Evolutionary conservation across 2,329 filamentous ascomycete genomes (phyloP).

Genomic region (Penicillium sp.): DNA sequence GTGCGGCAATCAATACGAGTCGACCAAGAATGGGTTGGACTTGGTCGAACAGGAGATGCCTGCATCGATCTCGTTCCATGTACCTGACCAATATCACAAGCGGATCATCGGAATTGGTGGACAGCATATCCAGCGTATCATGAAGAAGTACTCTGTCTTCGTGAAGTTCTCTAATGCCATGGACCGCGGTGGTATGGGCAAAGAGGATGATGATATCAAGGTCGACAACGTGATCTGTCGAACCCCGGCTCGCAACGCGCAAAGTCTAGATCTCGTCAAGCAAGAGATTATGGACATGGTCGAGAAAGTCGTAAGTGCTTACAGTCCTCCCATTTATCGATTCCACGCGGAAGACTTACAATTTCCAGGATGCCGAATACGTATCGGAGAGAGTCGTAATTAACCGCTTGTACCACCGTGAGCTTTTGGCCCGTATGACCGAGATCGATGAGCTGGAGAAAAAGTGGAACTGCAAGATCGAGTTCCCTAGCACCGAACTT

Average conservation of each 20-base stretch:
- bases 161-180: conserved; percentile 99
- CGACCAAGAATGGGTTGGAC: conserved; percentile 86
- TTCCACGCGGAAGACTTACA: neutral
- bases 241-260: conserved; percentile 92
- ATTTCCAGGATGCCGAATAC: conserved; percentile 80
- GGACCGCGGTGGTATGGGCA: conserved; percentile 89
- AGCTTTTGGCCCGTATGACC: conserved; percentile 80
- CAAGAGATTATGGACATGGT: conserved; percentile 99
- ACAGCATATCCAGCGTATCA: conserved; percentile 98
- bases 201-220: conserved; percentile 97
- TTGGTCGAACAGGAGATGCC: conserved; percentile 99
- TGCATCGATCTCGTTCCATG: conserved; percentile 97
- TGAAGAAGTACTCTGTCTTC: conserved; percentile 99
- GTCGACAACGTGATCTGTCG: conserved; percentile 99
- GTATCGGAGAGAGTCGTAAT: conserved; percentile 91
- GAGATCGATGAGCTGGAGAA: conserved; percentile 95
- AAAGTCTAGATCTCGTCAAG: conserved; percentile 95
- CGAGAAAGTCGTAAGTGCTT: conserved; percentile 72
- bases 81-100: conserved; percentile 98
- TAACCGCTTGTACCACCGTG: conserved; percentile 91
- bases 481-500: conserved; percentile 95
- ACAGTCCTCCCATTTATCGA: neutral
- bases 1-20: conserved; percentile 85
- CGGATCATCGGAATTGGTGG: conserved; percentile 98
- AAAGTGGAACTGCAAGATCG: conserved; percentile 99